Evolutionary conservation across 2,329 filamentous ascomycete genomes (phyloP), one percentile per base, ranked within the genome.

Genomic region (Colletotrichum tropicale): DNA sequence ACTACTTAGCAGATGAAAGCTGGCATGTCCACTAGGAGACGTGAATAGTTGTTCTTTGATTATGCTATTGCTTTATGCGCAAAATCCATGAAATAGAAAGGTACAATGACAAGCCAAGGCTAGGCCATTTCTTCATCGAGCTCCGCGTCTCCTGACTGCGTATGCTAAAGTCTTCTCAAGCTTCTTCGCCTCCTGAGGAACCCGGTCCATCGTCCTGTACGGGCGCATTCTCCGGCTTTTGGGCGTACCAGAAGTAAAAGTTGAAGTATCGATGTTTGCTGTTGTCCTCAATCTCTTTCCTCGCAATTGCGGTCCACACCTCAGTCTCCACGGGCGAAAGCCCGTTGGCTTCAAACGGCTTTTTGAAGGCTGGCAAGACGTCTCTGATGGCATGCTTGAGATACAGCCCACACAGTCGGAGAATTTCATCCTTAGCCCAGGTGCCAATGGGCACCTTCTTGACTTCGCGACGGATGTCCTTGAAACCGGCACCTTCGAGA

Each of bases 361-460:
- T 86, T 8, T 84, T 81, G 3, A 87, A 82, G 0, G 86, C 85
- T 52, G 85, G 85, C 2, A 89, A 83, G 8, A 85, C 83, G 34
- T 88, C 85, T 24, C 82, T 30, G 15, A 88, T 81, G 34, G 85
- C 84, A 12, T 84, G 83, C 71, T 86, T 84, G 85, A 87, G 88
- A 74, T 88, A 84, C 34, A 86, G 80, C 4, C 88, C 88, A 2
- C 88, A 80, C 5, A 84, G 83, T 68, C 86, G 84, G 30, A 86
- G 80, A 21, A 26, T 76, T 80, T 83, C 83, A 72, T 88, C 86
- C 38, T 80, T 81, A 16, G 86, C 78, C 88, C 88, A 89, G 3
- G 83, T 80, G 1, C 86, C 87, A 58, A 89, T 83, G n/a, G 88
- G 87, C 5, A 89, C 84, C 74, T 86, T 86, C 75, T 86, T 84